Percentiles rank a stretch among this genome's conserved stretches.
These are phyloP conservation scores for Xerocomellus intermedius DNA, from an alignment of 768 basidiomycete genomes.

Conservation along the genomic window DNA sequence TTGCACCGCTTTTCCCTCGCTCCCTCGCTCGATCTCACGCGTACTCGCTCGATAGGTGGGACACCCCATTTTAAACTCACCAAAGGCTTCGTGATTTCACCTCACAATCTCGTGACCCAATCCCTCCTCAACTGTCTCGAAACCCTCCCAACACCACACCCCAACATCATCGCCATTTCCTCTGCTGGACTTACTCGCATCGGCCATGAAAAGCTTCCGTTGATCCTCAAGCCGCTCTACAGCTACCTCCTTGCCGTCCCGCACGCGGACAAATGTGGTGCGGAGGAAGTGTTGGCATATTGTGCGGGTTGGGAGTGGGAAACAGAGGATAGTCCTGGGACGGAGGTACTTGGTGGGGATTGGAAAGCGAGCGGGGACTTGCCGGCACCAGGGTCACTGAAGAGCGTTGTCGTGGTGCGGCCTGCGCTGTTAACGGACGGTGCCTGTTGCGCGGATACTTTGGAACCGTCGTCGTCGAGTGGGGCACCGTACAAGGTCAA, in stretches of 20 bases:
- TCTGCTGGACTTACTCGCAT: constrained; percentile 49
- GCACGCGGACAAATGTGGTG: constrained; percentile 61
- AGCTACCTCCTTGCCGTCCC: constrained; percentile 41
- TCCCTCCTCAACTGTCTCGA: constrained; percentile 54
- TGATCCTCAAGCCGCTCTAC: constrained; percentile 50
- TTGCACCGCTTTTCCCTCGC: neutral
- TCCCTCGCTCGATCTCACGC: neutral
- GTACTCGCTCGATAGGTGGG: constrained; percentile 9
- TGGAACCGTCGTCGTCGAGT: constrained; percentile 12
- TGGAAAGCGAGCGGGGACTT: constrained; percentile 42
- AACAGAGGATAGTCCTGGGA: constrained; percentile 39
- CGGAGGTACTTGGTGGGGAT: constrained; percentile 41
- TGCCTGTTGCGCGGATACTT: constrained; percentile 34
- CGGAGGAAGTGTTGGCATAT: constrained; percentile 51
- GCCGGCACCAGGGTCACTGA: constrained; percentile 43
- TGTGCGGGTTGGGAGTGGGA: constrained; percentile 54
- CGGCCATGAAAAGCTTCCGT: constrained; percentile 47
- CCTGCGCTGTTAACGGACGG: constrained; percentile 62
- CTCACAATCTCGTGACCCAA: constrained; percentile 58
- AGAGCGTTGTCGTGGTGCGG: constrained; percentile 46
- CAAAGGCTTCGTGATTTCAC: constrained; percentile 49
- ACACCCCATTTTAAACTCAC: constrained; percentile 42
- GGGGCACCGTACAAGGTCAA: constrained; percentile 40
- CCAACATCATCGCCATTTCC: constrained; percentile 54
- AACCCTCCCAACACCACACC: constrained; percentile 47